Conservation (phyloP, 345 rosid genomes). For the Orychophragmus violaceus region DNA sequence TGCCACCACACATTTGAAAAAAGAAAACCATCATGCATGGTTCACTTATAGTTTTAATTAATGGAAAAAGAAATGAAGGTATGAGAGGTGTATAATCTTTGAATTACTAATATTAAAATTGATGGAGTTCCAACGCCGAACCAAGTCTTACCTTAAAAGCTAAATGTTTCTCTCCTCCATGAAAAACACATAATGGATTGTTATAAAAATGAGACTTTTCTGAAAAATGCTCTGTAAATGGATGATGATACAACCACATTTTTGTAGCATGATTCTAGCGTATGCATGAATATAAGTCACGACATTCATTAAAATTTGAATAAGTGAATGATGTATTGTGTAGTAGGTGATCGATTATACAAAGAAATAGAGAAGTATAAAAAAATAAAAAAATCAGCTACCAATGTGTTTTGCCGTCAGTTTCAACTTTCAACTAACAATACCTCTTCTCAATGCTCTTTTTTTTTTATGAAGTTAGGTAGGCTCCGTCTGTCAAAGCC, state of each 20-base stretch:
- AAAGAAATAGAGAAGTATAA: neutral
- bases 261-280: neutral
- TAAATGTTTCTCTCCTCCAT: neutral
- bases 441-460: neutral
- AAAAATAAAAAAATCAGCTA: neutral
- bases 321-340: neutral
- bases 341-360: neutral
- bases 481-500: neutral
- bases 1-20: too few relatives aligned
- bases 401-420: neutral
- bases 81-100: neutral
- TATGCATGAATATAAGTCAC: neutral
- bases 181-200: neutral
- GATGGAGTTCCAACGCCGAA: neutral
- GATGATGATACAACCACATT: neutral
- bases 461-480: neutral
- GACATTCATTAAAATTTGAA: neutral
- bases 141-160: neutral
- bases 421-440: neutral
- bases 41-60: neutral
- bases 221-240: neutral
- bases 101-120: neutral
- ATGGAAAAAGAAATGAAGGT: neutral
- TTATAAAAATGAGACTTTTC: neutral
- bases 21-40: neutral